Percentiles rank a stretch among this genome's conserved stretches.
Evolutionary conservation across 495 filamentous ascomycete species (phyloP).

Genomic region (Aspergillus haitiensis): DNA sequence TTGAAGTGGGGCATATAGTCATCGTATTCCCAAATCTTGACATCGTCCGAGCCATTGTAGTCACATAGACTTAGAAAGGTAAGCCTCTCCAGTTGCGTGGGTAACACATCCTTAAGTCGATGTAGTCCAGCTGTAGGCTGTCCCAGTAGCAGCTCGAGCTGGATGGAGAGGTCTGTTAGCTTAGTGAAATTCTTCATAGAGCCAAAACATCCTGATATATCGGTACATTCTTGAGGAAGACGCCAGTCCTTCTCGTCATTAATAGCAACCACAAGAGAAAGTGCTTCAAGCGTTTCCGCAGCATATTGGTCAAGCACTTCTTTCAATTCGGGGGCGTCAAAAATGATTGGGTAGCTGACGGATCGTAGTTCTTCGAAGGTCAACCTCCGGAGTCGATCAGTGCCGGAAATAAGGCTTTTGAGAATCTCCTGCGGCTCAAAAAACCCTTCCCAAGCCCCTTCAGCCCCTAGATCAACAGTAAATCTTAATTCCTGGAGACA

Average conservation of each 20-base stretch:
- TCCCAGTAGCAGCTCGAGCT: slow-evolving; percentile 10
- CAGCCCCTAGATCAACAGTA: neutral
- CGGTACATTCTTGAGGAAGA: slow-evolving; percentile 1
- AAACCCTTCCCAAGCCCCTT: neutral
- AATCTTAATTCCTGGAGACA: neutral
- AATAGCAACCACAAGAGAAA: slow-evolving; percentile 4
- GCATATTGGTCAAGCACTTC: neutral
- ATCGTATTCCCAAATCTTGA: slow-evolving; percentile 8
- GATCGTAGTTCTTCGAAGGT: slow-evolving; percentile 9
- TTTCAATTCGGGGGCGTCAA: slow-evolving; percentile 1
- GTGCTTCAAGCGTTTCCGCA: neutral
- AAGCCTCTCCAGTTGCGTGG: neutral
- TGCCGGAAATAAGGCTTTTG: slow-evolving; percentile 8
- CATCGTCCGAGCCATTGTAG: neutral
- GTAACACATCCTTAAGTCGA: slow-evolving; percentile 8
- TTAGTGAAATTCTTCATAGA: slow-evolving; percentile 7
- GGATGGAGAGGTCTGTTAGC: slow-evolving; percentile 5
- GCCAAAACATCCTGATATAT: slow-evolving; percentile 7
- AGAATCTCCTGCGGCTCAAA: neutral
- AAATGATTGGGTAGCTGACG: neutral
- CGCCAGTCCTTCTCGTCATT: slow-evolving; percentile 7
- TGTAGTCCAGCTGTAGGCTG: neutral
- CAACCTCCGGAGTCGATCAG: neutral
- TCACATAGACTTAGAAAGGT: neutral
- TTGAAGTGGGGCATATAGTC: slow-evolving; percentile 7